Evolutionary conservation across 1,284 basidiomycete species (phyloP), one percentile per base, ranked within the genome.

Genomic region (Mycena sp.): DNA sequence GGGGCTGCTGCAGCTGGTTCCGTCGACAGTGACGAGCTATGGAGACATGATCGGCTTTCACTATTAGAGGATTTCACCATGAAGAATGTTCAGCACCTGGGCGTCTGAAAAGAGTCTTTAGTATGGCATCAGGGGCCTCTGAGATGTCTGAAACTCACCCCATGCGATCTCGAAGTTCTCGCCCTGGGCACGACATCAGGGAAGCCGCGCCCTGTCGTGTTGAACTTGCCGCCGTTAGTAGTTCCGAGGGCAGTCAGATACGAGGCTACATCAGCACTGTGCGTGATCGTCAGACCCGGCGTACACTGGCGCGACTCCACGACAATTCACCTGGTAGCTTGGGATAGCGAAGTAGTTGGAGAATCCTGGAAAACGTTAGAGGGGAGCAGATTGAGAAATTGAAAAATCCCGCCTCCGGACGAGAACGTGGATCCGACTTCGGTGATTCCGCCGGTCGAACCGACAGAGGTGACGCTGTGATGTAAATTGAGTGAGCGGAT

Each of bases 1-100:
- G 1, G 85, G 85, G n/a, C 79, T 68, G 7, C 82, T 78, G 10
- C 80, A 80, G 40, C 80, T 81, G 6, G 84, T 85, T 17, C 84
- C 84, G 32, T 74, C 76, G 57, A 80, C 66, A 56, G 64, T 16
- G 3, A 41, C 55, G 16, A 26, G 1, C 53, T 62, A 35, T 19
- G 3, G 35, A 11, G 23, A 52, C 26, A n/a, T n/a, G 17, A 43
- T 41, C 10, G 21, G 5, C 30, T 37, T 32, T 50, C 21, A 19
- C 3, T n/a, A 49, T 58, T 30, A 25, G 14, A 17, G 40, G 40
- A 7, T 41, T n/a, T 6, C 6, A 17, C 19, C n/a, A n/a, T n/a
- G n/a, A 21, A 41, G 40, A 7, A 7, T 11, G 12, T 41, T 10
- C 40, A 41, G 12, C 9, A 41, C 40, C 19, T 41, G 12, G 16